Base-by-base conservation (phyloP, 495 filamentous ascomycete genomes). In the Podospora sp. region DNA sequence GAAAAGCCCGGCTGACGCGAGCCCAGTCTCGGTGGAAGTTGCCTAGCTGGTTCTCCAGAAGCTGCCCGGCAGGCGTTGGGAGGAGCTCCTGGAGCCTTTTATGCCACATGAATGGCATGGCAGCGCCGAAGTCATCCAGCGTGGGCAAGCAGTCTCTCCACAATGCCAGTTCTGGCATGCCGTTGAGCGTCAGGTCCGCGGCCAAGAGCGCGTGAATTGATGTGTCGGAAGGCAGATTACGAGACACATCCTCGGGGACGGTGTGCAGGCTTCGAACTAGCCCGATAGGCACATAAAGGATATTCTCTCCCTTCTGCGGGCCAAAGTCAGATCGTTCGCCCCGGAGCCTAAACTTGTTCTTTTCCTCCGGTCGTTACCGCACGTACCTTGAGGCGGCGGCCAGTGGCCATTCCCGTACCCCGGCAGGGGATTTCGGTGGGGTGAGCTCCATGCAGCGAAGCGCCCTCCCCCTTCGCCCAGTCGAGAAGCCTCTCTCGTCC, bases 81-180 rank as follows among this genome's bases (percentile, higher is more conserved):
- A 85, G 72, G n/a, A 81, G 66, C 11, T 73, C 65, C 60, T 76
- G 76, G n/a, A 80, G 60, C 24, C 71, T 57, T 18, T 65, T n/a
- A 1, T 80, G 76, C 89, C 89, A 92, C 12, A 89, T 71, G 22
- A 91, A 69, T 0, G 90, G 90, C 80, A 91, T 82, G 52, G 78
- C 80, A 0, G 83, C 81, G 69, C 82, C 69, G 61, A 92, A 88
- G 53, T 87, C 84, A 49, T 78, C 62, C 4, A 75, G 67, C 3
- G 74, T 81, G 0, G 90, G 90, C 82, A 89, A 88, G n/a, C 87
- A 83, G n/a, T 79, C 83, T 67, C 71, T 73, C 90, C 90, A 92
- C 6, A 77, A 72, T 0, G 75, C 76, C 24, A 35, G 51, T 12
- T 56, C 33, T 11, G 64, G 65, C 6, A 50, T 33, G 12, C 61